These are phyloP conservation scores for Malus sieversii DNA, from an alignment of 306 rosid species.

Conservation along the genomic window DNA sequence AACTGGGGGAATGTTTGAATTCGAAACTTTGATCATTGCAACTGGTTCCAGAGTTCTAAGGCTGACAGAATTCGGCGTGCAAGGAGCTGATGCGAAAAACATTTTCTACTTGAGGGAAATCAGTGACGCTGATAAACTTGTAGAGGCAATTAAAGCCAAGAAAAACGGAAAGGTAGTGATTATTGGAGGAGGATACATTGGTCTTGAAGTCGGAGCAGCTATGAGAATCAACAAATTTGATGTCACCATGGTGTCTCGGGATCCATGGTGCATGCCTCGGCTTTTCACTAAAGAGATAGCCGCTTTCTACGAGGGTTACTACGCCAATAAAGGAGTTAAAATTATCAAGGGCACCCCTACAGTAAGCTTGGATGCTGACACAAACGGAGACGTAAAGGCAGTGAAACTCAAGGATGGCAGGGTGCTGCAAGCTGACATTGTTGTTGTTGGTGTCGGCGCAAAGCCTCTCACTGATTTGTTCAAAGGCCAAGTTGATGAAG, in stretches of 20 bases:
- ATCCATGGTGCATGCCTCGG: slow-evolving; percentile 19
- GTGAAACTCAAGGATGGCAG: slow-evolving; percentile 33
- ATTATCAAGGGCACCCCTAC: slow-evolving; percentile 23
- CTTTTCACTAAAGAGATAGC: slow-evolving; percentile 34
- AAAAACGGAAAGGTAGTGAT: slow-evolving; percentile 29
- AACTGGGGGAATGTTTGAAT: slow-evolving; percentile 18
- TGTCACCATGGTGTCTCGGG: slow-evolving; percentile 35
- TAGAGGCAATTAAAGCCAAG: slow-evolving; percentile 24
- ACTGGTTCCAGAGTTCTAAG: slow-evolving; percentile 26
- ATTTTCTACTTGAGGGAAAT: slow-evolving; percentile 40
- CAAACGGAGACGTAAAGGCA: slow-evolving; percentile 21
- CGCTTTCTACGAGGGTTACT: slow-evolving; percentile 31
- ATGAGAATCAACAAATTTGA: slow-evolving; percentile 28
- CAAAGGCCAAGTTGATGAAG: slow-evolving; percentile 25
- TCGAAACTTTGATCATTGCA: slow-evolving; percentile 28
- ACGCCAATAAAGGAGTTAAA: slow-evolving; percentile 23
- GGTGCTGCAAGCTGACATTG: slow-evolving; percentile 33
- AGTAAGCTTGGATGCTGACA: background rate
- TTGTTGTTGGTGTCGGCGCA: slow-evolving; percentile 39
- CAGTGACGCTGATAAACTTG: slow-evolving; percentile 31
- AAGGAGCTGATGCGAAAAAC: slow-evolving; percentile 30
- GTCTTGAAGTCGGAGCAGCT: slow-evolving; percentile 45
- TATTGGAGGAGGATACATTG: slow-evolving; percentile 43
- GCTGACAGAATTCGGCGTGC: slow-evolving; percentile 22
- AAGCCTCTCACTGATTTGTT: slow-evolving; percentile 26